Percentiles rank a stretch among this genome's conserved stretches.
phyloP scores from a whole-genome alignment of 192 early-diverging fungal species.

The Rhizoclosmatium globosum region DNA sequence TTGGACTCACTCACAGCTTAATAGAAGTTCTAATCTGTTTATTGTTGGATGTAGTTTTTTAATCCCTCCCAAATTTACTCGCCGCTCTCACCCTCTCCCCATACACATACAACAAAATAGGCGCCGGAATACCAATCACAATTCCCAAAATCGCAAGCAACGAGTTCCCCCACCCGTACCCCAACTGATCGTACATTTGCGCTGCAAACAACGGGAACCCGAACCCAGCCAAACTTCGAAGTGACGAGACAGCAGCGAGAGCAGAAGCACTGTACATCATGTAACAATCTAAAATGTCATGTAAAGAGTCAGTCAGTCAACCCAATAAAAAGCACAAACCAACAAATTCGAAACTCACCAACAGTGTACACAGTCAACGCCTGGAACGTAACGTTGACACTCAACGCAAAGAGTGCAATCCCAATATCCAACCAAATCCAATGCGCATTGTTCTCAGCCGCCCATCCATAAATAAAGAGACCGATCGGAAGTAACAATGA shows the following conservation, averaged over 20 bases:
- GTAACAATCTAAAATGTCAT: not conserved
- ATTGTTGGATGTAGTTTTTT: too few relatives aligned
- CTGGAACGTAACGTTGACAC: constrained; percentile 25
- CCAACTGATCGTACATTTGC: constrained; percentile 5
- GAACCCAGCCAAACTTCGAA: constrained; percentile 22
- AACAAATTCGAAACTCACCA: not conserved
- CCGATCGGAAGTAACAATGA: constrained; percentile 14
- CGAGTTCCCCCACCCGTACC: constrained; percentile 33
- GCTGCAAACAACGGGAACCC: constrained; percentile 36
- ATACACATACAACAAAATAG: constrained; percentile 28
- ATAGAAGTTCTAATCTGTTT: too few relatives aligned
- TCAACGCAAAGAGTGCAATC: constrained; percentile 3
- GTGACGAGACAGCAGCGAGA: constrained; percentile 19
- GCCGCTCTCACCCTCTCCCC: constrained; percentile 4
- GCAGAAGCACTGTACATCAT: constrained; percentile 16
- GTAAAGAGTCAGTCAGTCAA: too few relatives aligned
- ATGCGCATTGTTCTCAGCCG: constrained; percentile 8
- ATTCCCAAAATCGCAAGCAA: constrained; percentile 27
- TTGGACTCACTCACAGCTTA: too few relatives aligned
- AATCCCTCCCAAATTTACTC: constrained; percentile 9
- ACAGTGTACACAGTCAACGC: constrained; percentile 31
- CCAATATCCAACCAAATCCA: constrained; percentile 25
- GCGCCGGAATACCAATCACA: constrained; percentile 28
- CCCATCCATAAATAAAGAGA: constrained; percentile 32
- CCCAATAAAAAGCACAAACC: too few relatives aligned